Percentiles rank a stretch among this genome's conserved stretches.
These are phyloP conservation scores for Nasturtium officinale DNA, from an alignment of 345 rosid genomes.

Conservation along the genomic window DNA sequence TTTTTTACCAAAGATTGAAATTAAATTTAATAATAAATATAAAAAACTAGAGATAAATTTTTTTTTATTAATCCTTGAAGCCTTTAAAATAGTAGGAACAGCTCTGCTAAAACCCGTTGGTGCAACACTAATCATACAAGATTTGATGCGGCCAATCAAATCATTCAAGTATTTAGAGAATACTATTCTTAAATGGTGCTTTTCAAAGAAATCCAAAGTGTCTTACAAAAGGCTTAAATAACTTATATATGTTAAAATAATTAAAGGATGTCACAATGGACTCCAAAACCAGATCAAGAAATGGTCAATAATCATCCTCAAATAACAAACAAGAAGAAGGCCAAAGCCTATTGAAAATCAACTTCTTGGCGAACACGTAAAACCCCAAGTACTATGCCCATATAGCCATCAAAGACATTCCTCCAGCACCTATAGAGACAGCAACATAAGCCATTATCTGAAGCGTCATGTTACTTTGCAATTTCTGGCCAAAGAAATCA, in stretches of 20 bases:
- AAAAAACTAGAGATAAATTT: too few species aligned
- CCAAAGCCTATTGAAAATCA: neutral
- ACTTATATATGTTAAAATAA: too few species aligned
- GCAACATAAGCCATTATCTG: conserved; percentile 32
- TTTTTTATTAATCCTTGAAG: too few species aligned
- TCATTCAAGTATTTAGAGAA: too few species aligned
- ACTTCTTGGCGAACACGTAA: neutral
- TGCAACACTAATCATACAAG: too few species aligned
- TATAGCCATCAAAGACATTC: conserved; percentile 45
- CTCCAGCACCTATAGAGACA: conserved; percentile 41
- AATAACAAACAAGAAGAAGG: too few species aligned
- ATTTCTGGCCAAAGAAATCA: conserved; percentile 45
- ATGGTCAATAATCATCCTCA: neutral
- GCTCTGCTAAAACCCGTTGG: too few species aligned
- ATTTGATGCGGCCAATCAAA: too few species aligned
- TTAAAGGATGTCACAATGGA: neutral
- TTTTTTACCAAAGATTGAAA: too few species aligned
- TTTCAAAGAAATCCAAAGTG: neutral
- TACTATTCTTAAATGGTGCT: too few species aligned
- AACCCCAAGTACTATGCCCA: conserved; percentile 36
- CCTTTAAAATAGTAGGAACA: too few species aligned
- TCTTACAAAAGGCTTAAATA: neutral
- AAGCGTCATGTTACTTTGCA: conserved; percentile 39
- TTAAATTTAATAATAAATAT: too few species aligned
- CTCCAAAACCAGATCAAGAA: neutral